Base-by-base conservation (phyloP, 1,284 basidiomycete species). In the Anthracocystis panici-leucophaei region DNA sequence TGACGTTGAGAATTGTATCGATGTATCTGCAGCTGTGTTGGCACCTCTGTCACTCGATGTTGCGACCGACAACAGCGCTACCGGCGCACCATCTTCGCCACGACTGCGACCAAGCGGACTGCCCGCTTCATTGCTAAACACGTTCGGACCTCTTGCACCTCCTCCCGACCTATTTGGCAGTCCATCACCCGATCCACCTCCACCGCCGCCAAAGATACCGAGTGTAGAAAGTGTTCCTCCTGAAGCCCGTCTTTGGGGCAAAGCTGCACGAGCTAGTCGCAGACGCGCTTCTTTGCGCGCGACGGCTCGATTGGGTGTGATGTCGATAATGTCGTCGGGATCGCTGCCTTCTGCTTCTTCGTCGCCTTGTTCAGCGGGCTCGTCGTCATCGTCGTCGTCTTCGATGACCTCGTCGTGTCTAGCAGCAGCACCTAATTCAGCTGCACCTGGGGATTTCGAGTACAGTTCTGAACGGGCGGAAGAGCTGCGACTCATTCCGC, bases 321-420 rank as follows among this genome's bases (percentile, higher is more conserved):
- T 76, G 57, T 78, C 77, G 59, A 78, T 74, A 12, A 78, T 78
- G 41, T 78, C 77, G 50, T 78, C 65, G 18, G 77, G 73, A 52
- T 78, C 77, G 42, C 60, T 69, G 20, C 65, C 67, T 29, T 61
- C 60, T 33, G 57, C 70, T 35, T 65, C 70, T 33, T 70, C 71
- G 20, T 61, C 65, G 14, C 55, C 60, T 23, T 57, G 67, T 18
- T 35, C 62, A 23, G 42, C 58, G 12, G 49, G 54, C 20, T 42
- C 64, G 4, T 67, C 54, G 6, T 35, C 53, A 20, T 64, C 60
- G 12, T 63, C 51, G 14, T 62, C 57, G 35, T 61, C 64, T 1
- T 50, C 35, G 25, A 60, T 41, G 23, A 48, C 57, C 16, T 62
- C 52, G 20, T 11, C 45, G n/a, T 48, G 25, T 18, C 6, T 14